Evolutionary conservation across 805 yeast species (phyloP), one percentile per base, ranked within the genome.

Genomic region (Suhomyces tanzawaensis): DNA sequence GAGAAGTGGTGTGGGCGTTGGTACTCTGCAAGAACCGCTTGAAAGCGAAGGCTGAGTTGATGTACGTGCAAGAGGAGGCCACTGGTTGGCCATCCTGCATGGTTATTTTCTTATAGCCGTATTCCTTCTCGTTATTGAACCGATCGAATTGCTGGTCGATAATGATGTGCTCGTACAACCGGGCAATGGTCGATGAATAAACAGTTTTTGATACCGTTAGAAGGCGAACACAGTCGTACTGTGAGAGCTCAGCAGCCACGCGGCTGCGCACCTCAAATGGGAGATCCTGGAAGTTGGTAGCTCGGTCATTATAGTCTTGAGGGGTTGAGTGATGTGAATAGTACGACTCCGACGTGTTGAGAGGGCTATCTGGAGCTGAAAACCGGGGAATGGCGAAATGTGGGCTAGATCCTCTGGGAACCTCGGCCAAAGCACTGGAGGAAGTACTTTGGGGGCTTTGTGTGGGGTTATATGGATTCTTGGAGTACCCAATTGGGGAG

Each of bases 31-130:
- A 46, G 29, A 71, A 64, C 30, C 51, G 54, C 45, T 69, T 67
- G 34, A 73, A 57, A 36, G 61, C 69, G 52, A 62, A 68, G 11
- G 63, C 54, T 41, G 64, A 57, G 36, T 65, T 69, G 39, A 71
- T 59, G 42, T 56, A 69, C 3, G 66, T 39, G 32, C 58, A 50
- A 5, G 56, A 45, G n/a, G 24, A 9, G 3, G 24, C 33, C 7
- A 13, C 5, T 30, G 17, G 7, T 14, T 7, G 19, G 18, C 12
- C 19, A 8, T 16, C 16, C 9, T 12, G n/a, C n/a, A 9, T 13
- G 32, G 21, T 17, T 18, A 24, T 15, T 29, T 29, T 41, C 37
- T 34, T 34, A 37, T 32, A 44, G 15, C 40, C 42, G 36, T 44
- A 46, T 42, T 62, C 61, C 36, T 36, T 17, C 46, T 55, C 55